These are phyloP conservation scores for Geosiphon pyriformis DNA, from an alignment of 192 early-diverging fungal species.

Conservation along the genomic window DNA sequence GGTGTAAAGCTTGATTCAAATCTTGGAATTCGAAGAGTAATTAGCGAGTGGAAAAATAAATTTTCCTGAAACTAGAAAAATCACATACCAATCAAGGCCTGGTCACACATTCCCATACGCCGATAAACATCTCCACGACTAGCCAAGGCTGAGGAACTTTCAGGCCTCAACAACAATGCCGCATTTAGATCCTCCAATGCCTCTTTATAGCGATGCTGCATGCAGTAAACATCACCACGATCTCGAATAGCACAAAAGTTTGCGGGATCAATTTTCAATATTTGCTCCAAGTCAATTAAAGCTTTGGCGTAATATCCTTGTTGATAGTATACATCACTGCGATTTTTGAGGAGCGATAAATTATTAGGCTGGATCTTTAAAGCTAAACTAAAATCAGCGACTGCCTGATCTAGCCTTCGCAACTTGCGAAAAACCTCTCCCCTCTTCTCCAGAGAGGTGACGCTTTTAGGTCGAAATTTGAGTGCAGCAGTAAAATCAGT, in stretches of 20 bases:
- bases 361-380: not conserved
- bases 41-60: too few species aligned
- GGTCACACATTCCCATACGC: not conserved
- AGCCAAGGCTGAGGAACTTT: constrained; percentile 1
- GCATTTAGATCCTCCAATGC: not conserved
- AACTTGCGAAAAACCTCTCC: not conserved
- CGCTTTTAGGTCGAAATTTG: not conserved
- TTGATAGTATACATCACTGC: constrained; percentile 8
- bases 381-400: not conserved
- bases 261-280: not conserved
- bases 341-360: not conserved
- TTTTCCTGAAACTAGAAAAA: too few species aligned
- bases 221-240: constrained; percentile 6
- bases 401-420: not conserved
- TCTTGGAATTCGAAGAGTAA: not conserved
- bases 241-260: constrained; percentile 9
- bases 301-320: constrained; percentile 7
- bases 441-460: not conserved
- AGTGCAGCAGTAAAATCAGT: not conserved
- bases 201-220: constrained; percentile 3
- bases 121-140: constrained; percentile 8
- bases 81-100: not conserved
- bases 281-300: not conserved
- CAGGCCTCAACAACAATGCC: not conserved
- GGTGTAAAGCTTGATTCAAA: not conserved